Conservation (phyloP, 108 stramenopile species). For the Nannochloropsis gaditana region DNA sequence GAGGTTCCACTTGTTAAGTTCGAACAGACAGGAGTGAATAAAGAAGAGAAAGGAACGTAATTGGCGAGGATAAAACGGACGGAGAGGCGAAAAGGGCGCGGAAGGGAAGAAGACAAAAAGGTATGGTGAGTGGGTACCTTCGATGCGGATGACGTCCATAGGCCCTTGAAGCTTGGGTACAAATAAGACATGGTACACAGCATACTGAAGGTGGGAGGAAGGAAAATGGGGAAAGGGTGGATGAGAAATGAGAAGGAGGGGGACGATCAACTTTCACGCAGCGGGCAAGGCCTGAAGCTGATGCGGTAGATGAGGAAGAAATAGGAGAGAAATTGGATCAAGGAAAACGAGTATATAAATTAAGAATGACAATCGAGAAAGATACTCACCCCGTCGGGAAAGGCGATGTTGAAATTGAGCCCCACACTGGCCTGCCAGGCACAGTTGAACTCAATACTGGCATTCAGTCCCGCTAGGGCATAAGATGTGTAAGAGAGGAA, state of each 20-base stretch:
- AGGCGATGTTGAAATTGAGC: not conserved
- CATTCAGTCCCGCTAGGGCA: not conserved
- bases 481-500: slow-evolving; percentile 15
- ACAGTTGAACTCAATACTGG: slow-evolving; percentile 3
- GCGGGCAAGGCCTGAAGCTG: not conserved
- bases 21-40: not conserved
- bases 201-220: not conserved
- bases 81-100: not conserved
- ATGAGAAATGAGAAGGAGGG: not conserved
- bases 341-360: too few relatives aligned
- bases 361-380: not conserved
- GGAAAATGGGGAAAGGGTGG: not conserved
- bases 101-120: not conserved
- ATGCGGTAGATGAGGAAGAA: not conserved
- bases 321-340: not conserved
- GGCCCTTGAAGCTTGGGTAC: not conserved
- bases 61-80: not conserved
- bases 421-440: not conserved
- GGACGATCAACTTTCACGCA: not conserved
- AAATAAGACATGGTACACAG: not conserved
- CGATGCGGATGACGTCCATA: not conserved
- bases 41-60: not conserved
- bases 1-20: not conserved
- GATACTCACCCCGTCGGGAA: not conserved
- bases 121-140: not conserved